Evolutionary conservation across 352 stramenopile genomes (phyloP), one percentile per base, ranked within the genome.

Genomic region (Phytophthora aleatoria): DNA sequence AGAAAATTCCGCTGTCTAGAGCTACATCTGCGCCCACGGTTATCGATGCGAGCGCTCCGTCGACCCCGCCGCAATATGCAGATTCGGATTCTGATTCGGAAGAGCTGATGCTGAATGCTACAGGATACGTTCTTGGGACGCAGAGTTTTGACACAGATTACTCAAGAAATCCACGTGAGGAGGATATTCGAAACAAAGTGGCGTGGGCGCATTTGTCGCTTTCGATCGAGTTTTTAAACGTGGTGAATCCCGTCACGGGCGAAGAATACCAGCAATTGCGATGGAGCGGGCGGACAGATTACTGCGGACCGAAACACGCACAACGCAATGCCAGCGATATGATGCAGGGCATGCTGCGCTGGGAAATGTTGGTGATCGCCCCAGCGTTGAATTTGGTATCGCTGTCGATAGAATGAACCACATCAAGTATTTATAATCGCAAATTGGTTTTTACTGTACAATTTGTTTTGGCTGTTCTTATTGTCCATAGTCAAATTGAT

Each of bases 141-240:
- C 74, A 83, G 30, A 79, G 69, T 33, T 61, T 76, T 24, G 73
- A 76, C 33, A 71, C 68, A 0, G 54, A 67, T 58, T 71, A 55
- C 33, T 68, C 67, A 4, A 39, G 33, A 9, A 49, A 58, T 20
- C 44, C 61, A 1, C 35, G 56, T 6, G 42, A 55, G 3, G 44
- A 64, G 13, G 59, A 71, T 3, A 5, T 64, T 3, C 54, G 51
- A n/a, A 64, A 67, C 39, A 54, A 61, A 28, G 49, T 83, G 52
- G 68, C 64, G 41, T 78, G 68, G 69, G 74, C 74, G 13, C 68
- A 83, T 42, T 55, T 78, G 57, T 70, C 71, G 30, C 53, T 83
- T 15, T 71, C 59, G 44, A 79, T 77, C 52, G 74, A 82, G 58
- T 76, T 79, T 56, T 54, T 79, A 27, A 61, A 67, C 27, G 64